These are phyloP conservation scores for Galerina sulciceps DNA, from an alignment of 768 basidiomycete genomes.

Conservation along the genomic window DNA sequence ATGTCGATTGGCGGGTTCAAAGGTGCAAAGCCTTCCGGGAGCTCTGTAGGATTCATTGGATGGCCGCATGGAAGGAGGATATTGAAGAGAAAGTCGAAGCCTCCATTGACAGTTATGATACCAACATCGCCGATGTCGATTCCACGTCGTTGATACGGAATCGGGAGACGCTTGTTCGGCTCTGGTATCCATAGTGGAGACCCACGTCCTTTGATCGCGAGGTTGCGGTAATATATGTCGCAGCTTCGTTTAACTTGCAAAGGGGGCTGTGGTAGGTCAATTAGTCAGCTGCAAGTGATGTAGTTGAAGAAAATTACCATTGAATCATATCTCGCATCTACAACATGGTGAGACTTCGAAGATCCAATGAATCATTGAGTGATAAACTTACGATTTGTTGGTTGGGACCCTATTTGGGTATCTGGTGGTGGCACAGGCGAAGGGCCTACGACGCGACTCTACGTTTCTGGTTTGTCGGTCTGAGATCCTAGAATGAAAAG, in stretches of 20 bases:
- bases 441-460: no score
- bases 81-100: conserved; percentile 41
- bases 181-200: conserved; percentile 39
- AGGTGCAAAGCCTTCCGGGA: conserved; percentile 24
- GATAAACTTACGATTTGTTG: no score
- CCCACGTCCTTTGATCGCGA: conserved; percentile 26
- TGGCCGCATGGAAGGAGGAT: conserved; percentile 26
- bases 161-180: conserved; percentile 24
- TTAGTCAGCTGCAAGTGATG: no score
- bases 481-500: no score
- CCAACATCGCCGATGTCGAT: conserved; percentile 42
- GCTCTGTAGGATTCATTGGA: conserved; percentile 27
- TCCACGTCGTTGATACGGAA: conserved; percentile 23
- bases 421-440: no score
- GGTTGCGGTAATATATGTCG: conserved; percentile 11
- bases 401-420: no score
- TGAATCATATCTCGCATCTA: no score
- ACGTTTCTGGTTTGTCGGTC: no score
- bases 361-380: no score
- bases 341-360: no score
- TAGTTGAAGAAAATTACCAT: no score
- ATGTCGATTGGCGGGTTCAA: neutral
- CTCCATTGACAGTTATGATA: conserved; percentile 29
- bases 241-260: neutral
- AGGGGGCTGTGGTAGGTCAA: no score